Percentiles rank a stretch among this genome's conserved stretches.
Evolutionary conservation across 345 rosid genomes (phyloP).

Genomic region (Psidium guajava): DNA sequence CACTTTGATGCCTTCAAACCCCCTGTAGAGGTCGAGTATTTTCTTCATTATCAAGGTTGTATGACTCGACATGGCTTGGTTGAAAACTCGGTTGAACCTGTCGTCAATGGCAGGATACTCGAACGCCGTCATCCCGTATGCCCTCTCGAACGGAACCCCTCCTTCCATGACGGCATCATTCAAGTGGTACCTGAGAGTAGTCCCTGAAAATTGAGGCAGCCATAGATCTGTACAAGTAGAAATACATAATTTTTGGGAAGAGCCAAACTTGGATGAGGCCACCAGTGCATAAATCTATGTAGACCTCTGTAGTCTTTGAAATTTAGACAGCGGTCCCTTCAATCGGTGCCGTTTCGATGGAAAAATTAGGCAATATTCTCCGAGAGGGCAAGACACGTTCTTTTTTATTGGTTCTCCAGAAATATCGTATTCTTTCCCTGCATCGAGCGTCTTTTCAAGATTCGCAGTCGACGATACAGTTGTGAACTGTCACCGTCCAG

Average conservation of each 20-base stretch:
- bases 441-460: background rate
- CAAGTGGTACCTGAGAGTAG: conserved; percentile 13
- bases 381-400: background rate
- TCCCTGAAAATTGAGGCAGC: background rate
- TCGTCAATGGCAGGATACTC: conserved; percentile 13
- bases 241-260: background rate
- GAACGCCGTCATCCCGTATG: background rate
- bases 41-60: conserved; percentile 13
- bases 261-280: background rate
- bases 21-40: conserved; percentile 18
- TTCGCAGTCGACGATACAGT: background rate
- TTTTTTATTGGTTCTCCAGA: background rate
- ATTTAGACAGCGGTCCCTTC: background rate
- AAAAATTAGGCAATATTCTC: background rate
- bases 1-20: conserved; percentile 8
- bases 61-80: conserved; percentile 13
- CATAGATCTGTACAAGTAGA: background rate
- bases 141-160: too few relatives aligned
- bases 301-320: background rate
- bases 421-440: background rate
- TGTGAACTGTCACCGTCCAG: background rate
- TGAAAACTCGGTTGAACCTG: conserved; percentile 18
- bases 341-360: background rate
- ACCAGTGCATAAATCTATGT: background rate
- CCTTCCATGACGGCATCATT: background rate